These are phyloP conservation scores for Fusarium concolor DNA, from an alignment of 2,329 filamentous ascomycete species.

Conservation along the genomic window DNA sequence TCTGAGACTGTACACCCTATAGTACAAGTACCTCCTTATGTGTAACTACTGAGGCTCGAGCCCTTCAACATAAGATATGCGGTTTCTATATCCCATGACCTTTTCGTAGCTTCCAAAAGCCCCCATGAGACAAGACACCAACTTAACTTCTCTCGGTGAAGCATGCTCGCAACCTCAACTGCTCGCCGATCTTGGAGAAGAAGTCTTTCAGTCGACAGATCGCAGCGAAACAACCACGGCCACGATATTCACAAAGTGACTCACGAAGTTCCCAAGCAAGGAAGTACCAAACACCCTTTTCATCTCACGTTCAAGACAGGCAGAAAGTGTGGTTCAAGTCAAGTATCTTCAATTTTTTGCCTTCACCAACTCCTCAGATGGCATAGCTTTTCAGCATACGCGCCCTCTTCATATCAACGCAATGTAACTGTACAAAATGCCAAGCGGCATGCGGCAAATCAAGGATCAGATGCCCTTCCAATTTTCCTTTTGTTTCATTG, in stretches of 20 bases:
- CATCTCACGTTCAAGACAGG: not conserved
- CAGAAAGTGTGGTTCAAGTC: not conserved
- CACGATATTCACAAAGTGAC: too few species aligned
- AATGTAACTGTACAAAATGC: constrained; percentile 16
- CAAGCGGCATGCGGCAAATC: not conserved
- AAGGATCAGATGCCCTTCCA: not conserved
- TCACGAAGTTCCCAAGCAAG: too few species aligned
- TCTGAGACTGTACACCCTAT: not conserved
- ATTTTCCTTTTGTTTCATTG: not conserved
- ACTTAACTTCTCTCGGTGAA: too few species aligned
- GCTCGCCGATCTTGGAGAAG: too few species aligned
- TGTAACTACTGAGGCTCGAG: not conserved
- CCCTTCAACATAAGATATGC: not conserved
- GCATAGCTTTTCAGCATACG: not conserved
- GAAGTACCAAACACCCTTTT: too few species aligned
- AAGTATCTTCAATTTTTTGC: constrained; percentile 5
- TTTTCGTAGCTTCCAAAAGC: not conserved
- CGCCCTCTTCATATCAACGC: not conserved
- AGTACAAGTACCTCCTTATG: not conserved
- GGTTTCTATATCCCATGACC: too few species aligned
- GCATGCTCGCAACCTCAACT: too few species aligned
- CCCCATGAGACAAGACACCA: too few species aligned
- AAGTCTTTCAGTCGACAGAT: too few species aligned
- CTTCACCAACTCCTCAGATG: constrained; percentile 5
- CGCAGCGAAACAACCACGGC: too few species aligned